Evolutionary conservation across 352 stramenopile genomes (phyloP).

Genomic region (Phytophthora litchii): DNA sequence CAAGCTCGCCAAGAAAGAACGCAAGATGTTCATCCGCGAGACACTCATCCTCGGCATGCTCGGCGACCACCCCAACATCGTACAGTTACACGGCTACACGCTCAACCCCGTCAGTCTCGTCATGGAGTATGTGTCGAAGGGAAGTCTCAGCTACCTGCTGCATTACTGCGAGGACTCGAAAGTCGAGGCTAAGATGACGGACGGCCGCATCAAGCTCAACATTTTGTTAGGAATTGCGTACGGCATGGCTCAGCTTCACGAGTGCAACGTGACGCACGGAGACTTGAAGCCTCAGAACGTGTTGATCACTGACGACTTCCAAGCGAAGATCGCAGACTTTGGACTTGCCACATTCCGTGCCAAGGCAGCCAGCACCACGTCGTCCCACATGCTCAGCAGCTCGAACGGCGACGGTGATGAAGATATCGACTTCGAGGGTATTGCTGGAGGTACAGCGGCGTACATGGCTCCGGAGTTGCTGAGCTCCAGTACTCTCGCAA

Average conservation of each 20-base stretch:
- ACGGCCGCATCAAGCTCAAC: slow-evolving; percentile 47
- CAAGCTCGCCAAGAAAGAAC: slow-evolving; percentile 41
- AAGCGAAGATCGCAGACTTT: slow-evolving; percentile 88
- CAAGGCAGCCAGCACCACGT: slow-evolving; percentile 35
- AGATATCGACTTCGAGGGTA: slow-evolving; percentile 32
- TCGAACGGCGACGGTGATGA: slow-evolving; percentile 19
- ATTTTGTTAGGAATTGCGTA: slow-evolving; percentile 35
- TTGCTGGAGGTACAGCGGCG: slow-evolving; percentile 47
- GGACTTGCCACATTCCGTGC: slow-evolving; percentile 45
- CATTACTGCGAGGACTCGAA: slow-evolving; percentile 40
- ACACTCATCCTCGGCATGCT: slow-evolving; percentile 40
- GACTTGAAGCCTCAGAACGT: slow-evolving; percentile 78
- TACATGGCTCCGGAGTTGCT: slow-evolving; percentile 64
- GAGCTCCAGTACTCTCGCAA: slow-evolving; percentile 15
- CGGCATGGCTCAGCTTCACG: slow-evolving; percentile 44
- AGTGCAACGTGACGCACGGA: slow-evolving; percentile 54
- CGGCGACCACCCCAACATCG: slow-evolving; percentile 46
- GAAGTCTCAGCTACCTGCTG: slow-evolving; percentile 41
- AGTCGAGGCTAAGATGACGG: slow-evolving; percentile 46
- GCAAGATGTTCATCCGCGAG: slow-evolving; percentile 43
- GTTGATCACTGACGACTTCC: slow-evolving; percentile 61
- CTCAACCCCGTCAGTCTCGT: slow-evolving; percentile 36
- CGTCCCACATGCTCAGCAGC: slow-evolving; percentile 33
- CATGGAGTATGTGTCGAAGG: slow-evolving; percentile 43
- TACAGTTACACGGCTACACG: slow-evolving; percentile 40